A percentile compares a stretch with the other conserved stretches of the same genome.
Evolutionary conservation across 2,329 filamentous ascomycete species (phyloP).

Genomic region (Epichloe brachyelytri): DNA sequence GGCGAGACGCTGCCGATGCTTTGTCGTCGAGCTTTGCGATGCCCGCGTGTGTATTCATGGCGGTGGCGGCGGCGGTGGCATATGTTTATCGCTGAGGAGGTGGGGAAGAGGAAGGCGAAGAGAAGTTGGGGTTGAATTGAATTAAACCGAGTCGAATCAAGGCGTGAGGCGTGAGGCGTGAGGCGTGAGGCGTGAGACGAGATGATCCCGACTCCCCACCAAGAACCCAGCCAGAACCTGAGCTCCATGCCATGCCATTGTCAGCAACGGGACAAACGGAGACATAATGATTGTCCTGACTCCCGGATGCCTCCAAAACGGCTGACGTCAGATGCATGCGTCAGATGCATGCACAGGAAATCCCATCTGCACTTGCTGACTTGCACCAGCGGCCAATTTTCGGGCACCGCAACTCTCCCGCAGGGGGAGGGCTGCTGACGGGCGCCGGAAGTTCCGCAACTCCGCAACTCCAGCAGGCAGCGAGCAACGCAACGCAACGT

Average conservation of each 20-base stretch:
- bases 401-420: not conserved
- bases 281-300: no score
- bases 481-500: no score
- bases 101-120: not conserved
- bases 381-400: no score
- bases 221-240: no score
- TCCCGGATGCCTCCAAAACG: no score
- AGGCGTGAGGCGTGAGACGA: not conserved
- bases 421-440: not conserved
- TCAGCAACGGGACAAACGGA: no score
- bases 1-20: slow-evolving; percentile 28
- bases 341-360: no score
- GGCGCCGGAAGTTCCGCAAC: not conserved
- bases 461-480: not conserved
- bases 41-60: slow-evolving; percentile 5
- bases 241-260: no score
- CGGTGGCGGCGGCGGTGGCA: not conserved
- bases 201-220: not conserved
- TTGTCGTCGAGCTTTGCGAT: slow-evolving; percentile 17
- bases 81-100: not conserved
- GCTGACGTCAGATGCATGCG: no score
- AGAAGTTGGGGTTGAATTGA: not conserved
- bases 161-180: not conserved
- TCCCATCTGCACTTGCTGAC: no score
- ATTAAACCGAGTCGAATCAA: no score